A percentile compares a stretch with the other conserved stretches of the same genome.
These are phyloP conservation scores for Penicillium janthinellum DNA, from an alignment of 2,329 filamentous ascomycete genomes.

Conservation along the genomic window DNA sequence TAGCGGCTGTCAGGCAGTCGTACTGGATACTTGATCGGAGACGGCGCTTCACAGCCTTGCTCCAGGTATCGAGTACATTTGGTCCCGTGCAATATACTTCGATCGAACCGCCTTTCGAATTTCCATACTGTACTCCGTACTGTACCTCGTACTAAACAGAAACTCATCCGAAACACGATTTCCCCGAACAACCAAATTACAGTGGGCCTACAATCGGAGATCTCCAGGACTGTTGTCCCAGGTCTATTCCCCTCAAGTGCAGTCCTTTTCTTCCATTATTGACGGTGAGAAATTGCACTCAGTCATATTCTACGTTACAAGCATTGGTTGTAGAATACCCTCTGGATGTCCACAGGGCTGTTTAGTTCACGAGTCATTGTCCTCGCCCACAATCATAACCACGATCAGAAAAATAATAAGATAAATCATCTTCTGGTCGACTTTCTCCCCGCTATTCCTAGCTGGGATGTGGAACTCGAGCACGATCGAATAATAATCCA, in stretches of 20 bases:
- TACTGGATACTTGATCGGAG: background rate
- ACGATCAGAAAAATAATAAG: background rate
- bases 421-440: background rate
- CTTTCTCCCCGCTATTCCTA: background rate
- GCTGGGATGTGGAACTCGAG: background rate
- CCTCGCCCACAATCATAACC: background rate
- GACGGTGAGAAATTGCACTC: too few relatives aligned
- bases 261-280: background rate
- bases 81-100: background rate
- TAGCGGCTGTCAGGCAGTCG: background rate
- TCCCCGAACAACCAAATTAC: constrained; percentile 6
- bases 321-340: background rate
- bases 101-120: background rate
- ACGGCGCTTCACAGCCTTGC: background rate
- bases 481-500: background rate
- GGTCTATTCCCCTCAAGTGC: background rate
- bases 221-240: background rate
- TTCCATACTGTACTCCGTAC: background rate
- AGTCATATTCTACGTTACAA: too few relatives aligned
- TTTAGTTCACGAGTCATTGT: background rate
- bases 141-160: background rate
- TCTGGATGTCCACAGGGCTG: too few relatives aligned
- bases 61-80: background rate
- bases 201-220: constrained; percentile 15
- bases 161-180: background rate